A percentile compares a stretch with the other conserved stretches of the same genome.
These are phyloP conservation scores for Monosporozyma solicola DNA, from an alignment of 805 yeast genomes.

Conservation along the genomic window DNA sequence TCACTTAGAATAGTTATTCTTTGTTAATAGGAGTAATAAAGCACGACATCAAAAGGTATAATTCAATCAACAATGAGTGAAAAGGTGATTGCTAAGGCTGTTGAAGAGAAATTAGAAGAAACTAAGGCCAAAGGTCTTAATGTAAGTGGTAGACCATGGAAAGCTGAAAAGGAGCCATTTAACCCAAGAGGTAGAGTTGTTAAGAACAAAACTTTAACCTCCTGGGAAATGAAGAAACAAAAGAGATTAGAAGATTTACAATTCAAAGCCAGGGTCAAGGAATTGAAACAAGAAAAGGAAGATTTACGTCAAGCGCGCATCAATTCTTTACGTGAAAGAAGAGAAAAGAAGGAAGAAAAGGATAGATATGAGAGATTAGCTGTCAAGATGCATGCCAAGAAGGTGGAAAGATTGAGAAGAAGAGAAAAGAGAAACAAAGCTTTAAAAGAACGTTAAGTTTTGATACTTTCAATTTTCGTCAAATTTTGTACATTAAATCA, in stretches of 20 bases:
- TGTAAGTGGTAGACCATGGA: constrained; percentile 69
- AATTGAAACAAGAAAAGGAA: constrained; percentile 71
- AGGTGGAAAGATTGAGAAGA: constrained; percentile 79
- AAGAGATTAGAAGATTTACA: constrained; percentile 58
- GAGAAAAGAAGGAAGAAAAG: constrained; percentile 75
- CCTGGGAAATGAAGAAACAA: constrained; percentile 61
- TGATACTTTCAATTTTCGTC: not conserved
- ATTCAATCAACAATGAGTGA: not conserved
- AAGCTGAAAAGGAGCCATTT: constrained; percentile 56
- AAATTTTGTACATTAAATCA: not conserved
- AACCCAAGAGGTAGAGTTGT: constrained; percentile 56
- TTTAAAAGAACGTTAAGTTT: constrained; percentile 68
- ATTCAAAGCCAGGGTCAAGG: constrained; percentile 58
- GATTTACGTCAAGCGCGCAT: constrained; percentile 44
- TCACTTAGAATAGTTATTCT: not conserved
- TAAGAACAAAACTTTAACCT: constrained; percentile 32
- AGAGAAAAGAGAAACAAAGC: constrained; percentile 92
- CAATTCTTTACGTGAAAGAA: constrained; percentile 57
- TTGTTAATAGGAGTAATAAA: not conserved
- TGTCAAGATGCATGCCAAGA: constrained; percentile 82
- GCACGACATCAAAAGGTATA: not conserved
- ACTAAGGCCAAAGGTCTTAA: constrained; percentile 36
- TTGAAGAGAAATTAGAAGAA: not conserved
- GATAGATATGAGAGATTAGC: constrained; percentile 82
- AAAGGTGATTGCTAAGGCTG: not conserved